Conservation (phyloP, 345 rosid genomes). For the Rhodamnia rubescens region DNA sequence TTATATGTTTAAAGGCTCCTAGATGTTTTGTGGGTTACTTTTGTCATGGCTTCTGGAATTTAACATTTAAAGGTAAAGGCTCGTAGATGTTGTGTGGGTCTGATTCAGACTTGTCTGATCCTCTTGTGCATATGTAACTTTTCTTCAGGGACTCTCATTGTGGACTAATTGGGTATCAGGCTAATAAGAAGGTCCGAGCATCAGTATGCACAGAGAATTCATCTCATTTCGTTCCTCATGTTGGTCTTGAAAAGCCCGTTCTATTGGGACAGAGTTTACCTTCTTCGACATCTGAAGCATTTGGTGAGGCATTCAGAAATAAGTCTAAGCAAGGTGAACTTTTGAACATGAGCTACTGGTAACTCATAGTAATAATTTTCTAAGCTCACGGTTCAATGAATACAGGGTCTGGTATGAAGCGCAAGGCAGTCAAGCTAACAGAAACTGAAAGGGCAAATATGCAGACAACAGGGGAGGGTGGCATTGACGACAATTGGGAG, state of each 20-base stretch:
- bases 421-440: slow-evolving; percentile 33
- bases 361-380: neutral
- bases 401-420: slow-evolving; percentile 35
- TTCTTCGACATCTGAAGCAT: slow-evolving; percentile 14
- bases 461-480: slow-evolving; percentile 13
- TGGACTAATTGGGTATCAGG: slow-evolving; percentile 66
- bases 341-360: neutral
- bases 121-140: neutral
- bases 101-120: neutral
- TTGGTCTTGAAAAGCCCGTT: slow-evolving; percentile 12
- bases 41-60: neutral
- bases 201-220: slow-evolving; percentile 5
- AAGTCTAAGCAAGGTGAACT: slow-evolving; percentile 14
- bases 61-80: neutral
- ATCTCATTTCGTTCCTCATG: slow-evolving; percentile 7
- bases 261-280: slow-evolving; percentile 6
- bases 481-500: slow-evolving; percentile 6
- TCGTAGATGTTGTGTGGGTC: neutral
- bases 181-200: slow-evolving; percentile 28
- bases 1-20: no score
- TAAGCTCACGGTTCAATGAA: neutral
- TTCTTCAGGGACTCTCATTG: slow-evolving; percentile 61
- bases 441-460: slow-evolving; percentile 23
- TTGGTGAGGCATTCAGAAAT: slow-evolving; percentile 5
- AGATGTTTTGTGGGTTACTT: no score